Evolutionary conservation across 805 yeast genomes (phyloP).

Genomic region (Candida manassasensis): DNA sequence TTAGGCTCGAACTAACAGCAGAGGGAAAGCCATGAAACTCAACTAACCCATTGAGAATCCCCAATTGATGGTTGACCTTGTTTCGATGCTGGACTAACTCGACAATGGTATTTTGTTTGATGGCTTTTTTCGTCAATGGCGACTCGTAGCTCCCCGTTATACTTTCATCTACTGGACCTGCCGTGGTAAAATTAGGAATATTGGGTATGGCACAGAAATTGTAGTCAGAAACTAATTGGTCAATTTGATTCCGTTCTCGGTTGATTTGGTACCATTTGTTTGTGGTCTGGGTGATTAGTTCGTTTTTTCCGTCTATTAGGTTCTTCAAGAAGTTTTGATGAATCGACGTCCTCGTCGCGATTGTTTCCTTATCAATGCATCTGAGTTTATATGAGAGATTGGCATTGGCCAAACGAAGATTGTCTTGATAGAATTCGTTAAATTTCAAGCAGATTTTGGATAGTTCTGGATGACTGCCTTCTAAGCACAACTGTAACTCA

Average conservation of each 20-base stretch:
- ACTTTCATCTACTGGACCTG: conserved; percentile 8
- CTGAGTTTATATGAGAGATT: conserved; percentile 56
- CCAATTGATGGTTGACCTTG: conserved; percentile 62
- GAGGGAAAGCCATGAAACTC: conserved; percentile 79
- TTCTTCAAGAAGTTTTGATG: conserved; percentile 80
- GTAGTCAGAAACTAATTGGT: conserved; percentile 54
- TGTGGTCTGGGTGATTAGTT: conserved; percentile 68
- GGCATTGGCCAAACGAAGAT: conserved; percentile 43
- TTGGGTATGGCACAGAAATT: conserved; percentile 40
- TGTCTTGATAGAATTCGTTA: conserved; percentile 68
- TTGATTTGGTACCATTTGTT: conserved; percentile 88
- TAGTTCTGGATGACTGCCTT: conserved; percentile 90
- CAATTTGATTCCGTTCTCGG: conserved; percentile 80
- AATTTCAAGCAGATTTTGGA: conserved; percentile 66
- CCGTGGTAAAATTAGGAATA: conserved; percentile 18
- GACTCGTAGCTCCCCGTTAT: conserved; percentile 5
- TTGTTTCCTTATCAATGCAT: conserved; percentile 76
- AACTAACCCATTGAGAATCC: conserved; percentile 62
- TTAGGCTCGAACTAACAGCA: conserved; percentile 44
- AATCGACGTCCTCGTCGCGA: conserved; percentile 69
- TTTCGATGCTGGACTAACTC: conserved; percentile 61
- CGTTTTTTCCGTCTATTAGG: conserved; percentile 59
- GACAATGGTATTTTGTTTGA: conserved; percentile 31
- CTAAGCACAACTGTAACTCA: conserved; percentile 80
- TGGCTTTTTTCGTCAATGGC: conserved; percentile 28